Conservation (phyloP, 257 asterid species). For the Jacaranda copaia region DNA sequence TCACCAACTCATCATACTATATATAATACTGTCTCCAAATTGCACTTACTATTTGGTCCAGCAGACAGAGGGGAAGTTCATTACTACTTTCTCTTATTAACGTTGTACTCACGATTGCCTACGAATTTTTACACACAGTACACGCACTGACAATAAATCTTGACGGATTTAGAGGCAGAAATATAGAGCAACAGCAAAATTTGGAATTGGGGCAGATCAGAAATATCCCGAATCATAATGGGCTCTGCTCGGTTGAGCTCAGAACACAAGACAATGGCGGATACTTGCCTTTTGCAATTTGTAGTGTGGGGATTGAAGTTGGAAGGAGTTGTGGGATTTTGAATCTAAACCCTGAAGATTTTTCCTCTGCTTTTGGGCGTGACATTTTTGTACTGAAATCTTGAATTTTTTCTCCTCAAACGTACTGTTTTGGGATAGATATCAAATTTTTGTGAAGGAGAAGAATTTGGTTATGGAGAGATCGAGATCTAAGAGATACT, state of each 20-base stretch:
- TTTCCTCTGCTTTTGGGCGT: constrained; percentile 39
- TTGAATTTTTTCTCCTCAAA: constrained; percentile 37
- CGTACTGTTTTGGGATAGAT: background rate
- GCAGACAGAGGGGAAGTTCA: background rate
- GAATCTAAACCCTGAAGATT: constrained; percentile 47
- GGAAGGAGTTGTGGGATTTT: constrained; percentile 29
- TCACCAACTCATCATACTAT: no score
- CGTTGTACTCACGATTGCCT: constrained; percentile 14
- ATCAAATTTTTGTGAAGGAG: constrained; percentile 21
- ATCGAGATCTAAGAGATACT: constrained; percentile 87
- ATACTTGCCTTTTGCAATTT: constrained; percentile 20
- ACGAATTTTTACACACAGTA: constrained; percentile 27
- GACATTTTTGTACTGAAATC: constrained; percentile 30
- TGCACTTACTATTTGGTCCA: no score
- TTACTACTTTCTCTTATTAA: background rate
- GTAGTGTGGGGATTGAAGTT: constrained; percentile 25
- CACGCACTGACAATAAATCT: constrained; percentile 33
- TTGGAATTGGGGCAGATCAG: constrained; percentile 36
- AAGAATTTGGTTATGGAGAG: constrained; percentile 61
- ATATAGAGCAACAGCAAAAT: constrained; percentile 33
- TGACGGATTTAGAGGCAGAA: constrained; percentile 39
- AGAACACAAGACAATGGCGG: constrained; percentile 26
- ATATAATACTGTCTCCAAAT: no score
- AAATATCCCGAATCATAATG: constrained; percentile 28
- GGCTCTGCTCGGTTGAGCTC: constrained; percentile 35